Evolutionary conservation across 352 stramenopile genomes (phyloP), one percentile per base, ranked within the genome.

Genomic region (Globisporangium recalcitrans): DNA sequence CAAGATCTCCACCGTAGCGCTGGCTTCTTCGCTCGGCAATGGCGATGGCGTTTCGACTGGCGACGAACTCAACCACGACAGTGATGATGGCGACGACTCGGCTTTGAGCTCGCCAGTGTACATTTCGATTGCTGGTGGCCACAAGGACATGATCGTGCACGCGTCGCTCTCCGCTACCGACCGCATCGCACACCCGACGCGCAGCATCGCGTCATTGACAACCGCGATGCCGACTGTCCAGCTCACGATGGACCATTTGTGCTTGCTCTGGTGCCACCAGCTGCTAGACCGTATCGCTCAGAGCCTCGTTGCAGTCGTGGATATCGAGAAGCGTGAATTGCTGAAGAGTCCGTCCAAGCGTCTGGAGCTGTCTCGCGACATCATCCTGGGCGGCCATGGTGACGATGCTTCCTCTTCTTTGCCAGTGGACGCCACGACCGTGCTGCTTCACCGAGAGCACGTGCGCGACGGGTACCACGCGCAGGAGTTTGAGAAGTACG

Each of bases 241-340:
- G 29, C 68, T 81, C 27, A 73, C 85, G 1, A 78, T 95, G 49
- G 87, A 95, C 54, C 87, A 96, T 46, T 70, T 90, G 21, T 91
- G 86, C 58, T 63, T 96, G 59, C 63, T 93, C 22, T 96, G 87
- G 87, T 96, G 87, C 60, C 80, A 92, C 66, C 79, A 94, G 31
- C 68, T 96, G 31, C 68, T 96, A 13, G 72, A 86, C 26, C 65
- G 65, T 32, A 71, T 96, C 4, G 81, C 83, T 0, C 57, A 74
- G 32, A 91, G 82, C 53, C 67, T 95, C 57, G 68, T 85, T 42
- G 77, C 73, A n/a, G 65, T 81, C 0, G 72, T 93, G 8, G 77
- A 96, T 60, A 53, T 68, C 0, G 61, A 80, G 1, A 82, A 68
- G 1, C 71, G 69, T 3, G 68, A 76, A 7, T 53, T 93, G 1